These are phyloP conservation scores for Botrytis elliptica DNA, from an alignment of 2,329 filamentous ascomycete genomes.

Conservation along the genomic window DNA sequence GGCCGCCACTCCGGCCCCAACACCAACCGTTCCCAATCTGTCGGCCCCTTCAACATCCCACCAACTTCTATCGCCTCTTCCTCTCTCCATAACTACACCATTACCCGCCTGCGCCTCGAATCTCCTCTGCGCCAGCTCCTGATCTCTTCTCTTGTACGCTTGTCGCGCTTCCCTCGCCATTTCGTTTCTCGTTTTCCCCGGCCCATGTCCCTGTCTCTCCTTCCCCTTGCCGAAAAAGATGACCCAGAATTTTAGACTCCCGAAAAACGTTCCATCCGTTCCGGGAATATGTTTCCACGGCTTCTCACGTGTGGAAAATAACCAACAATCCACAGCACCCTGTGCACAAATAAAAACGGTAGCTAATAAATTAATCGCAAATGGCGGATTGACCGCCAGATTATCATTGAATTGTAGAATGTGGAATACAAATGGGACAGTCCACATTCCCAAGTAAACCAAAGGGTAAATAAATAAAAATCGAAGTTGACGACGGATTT, in stretches of 20 bases:
- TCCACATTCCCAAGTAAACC: conserved; percentile 71
- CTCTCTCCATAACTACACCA: conserved; percentile 12
- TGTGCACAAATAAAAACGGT: conserved; percentile 62
- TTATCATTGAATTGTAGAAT: conserved; percentile 56
- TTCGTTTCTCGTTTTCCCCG: conserved; percentile 52
- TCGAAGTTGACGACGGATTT: conserved; percentile 66
- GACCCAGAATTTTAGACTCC: conserved; percentile 39
- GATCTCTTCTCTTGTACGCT: conserved; percentile 49
- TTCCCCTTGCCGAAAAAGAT: conserved; percentile 26
- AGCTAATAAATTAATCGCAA: conserved; percentile 53
- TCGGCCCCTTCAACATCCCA: conserved; percentile 37
- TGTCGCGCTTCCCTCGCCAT: conserved; percentile 51
- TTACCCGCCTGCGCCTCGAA: conserved; percentile 29
- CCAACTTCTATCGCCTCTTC: conserved; percentile 39
- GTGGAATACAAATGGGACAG: conserved; percentile 67
- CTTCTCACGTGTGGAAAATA: conserved; percentile 69
- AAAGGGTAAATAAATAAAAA: conserved; percentile 75
- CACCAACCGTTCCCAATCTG: conserved; percentile 11
- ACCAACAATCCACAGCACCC: conserved; percentile 63
- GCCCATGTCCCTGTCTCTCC: conserved; percentile 38
- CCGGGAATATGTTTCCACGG: conserved; percentile 62
- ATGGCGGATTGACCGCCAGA: conserved; percentile 52
- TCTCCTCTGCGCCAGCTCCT: conserved; percentile 45
- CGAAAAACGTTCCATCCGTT: conserved; percentile 42
- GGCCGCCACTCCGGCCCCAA: background rate